These are phyloP conservation scores for Malassezia slooffiae DNA, from an alignment of 1,284 basidiomycete genomes.

Conservation along the genomic window DNA sequence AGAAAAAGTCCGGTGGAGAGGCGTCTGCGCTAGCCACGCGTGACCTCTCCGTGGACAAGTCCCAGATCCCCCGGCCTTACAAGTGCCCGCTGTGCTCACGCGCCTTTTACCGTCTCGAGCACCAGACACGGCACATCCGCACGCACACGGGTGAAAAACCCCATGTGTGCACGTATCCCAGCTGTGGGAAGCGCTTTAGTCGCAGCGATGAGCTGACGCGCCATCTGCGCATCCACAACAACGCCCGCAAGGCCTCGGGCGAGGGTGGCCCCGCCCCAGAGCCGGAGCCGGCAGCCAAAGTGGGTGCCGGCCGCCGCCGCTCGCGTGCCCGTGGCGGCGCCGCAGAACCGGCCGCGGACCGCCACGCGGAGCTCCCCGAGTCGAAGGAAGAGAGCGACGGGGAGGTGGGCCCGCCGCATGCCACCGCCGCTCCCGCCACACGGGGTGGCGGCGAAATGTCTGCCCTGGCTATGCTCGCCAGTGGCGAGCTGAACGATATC, in stretches of 20 bases:
- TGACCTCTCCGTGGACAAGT: conserved; percentile 32
- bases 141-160: conserved; percentile 98
- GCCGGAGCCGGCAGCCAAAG: conserved; percentile 7
- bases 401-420: conserved; percentile 12
- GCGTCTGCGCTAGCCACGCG: no score
- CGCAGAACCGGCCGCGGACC: no score
- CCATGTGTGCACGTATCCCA: conserved; percentile 78
- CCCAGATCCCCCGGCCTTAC: conserved; percentile 44
- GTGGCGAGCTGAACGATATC: conserved; percentile 39
- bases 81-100: conserved; percentile 44
- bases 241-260: conserved; percentile 35
- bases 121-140: conserved; percentile 86
- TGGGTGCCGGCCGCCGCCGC: not conserved
- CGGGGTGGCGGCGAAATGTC: conserved; percentile 34
- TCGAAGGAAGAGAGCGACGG: conserved; percentile 29
- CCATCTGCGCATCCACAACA: conserved; percentile 80
- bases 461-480: conserved; percentile 39
- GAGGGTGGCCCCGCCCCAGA: conserved; percentile 6
- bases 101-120: conserved; percentile 43
- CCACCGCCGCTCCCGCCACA: not conserved
- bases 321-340: no score
- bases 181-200: conserved; percentile 97
- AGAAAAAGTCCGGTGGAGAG: no score
- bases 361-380: no score
- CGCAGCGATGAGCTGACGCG: conserved; percentile 93